Percentiles rank a stretch among this genome's conserved stretches.
phyloP scores from a whole-genome alignment of 2,329 filamentous ascomycete genomes.

The Fusarium armeniacum region DNA sequence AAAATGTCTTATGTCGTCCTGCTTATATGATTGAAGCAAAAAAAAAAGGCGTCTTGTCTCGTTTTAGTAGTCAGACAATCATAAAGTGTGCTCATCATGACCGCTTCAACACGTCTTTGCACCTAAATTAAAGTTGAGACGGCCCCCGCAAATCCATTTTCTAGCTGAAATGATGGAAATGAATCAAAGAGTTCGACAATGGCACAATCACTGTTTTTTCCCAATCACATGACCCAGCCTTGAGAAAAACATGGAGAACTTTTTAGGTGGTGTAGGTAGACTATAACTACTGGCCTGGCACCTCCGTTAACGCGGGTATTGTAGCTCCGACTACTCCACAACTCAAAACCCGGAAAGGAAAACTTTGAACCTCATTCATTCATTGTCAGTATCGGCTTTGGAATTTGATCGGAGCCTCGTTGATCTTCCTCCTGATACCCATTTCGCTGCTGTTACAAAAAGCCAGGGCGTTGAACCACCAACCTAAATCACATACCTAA shows the following conservation, averaged over 20 bases:
- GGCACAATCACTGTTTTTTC: not conserved
- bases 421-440: constrained; percentile 5
- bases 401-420: constrained; percentile 39
- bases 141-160: constrained; percentile 17
- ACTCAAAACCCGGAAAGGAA: constrained; percentile 44
- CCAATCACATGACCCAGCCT: constrained; percentile 45
- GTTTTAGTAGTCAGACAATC: not conserved
- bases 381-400: constrained; percentile 13
- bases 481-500: constrained; percentile 43
- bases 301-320: constrained; percentile 10
- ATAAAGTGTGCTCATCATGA: constrained; percentile 28
- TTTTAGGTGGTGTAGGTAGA: constrained; percentile 7
- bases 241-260: constrained; percentile 2
- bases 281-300: constrained; percentile 2
- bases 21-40: constrained; percentile 11
- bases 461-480: constrained; percentile 32
- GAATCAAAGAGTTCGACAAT: constrained; percentile 2
- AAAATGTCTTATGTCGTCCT: not conserved
- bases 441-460: not conserved
- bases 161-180: constrained; percentile 15
- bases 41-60: constrained; percentile 12
- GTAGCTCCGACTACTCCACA: constrained; percentile 44
- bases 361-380: constrained; percentile 45
- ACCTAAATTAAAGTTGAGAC: constrained; percentile 33
- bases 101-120: constrained; percentile 12